phyloP scores from a whole-genome alignment of 2,329 filamentous ascomycete species.

The Fusarium sulawesiense region DNA sequence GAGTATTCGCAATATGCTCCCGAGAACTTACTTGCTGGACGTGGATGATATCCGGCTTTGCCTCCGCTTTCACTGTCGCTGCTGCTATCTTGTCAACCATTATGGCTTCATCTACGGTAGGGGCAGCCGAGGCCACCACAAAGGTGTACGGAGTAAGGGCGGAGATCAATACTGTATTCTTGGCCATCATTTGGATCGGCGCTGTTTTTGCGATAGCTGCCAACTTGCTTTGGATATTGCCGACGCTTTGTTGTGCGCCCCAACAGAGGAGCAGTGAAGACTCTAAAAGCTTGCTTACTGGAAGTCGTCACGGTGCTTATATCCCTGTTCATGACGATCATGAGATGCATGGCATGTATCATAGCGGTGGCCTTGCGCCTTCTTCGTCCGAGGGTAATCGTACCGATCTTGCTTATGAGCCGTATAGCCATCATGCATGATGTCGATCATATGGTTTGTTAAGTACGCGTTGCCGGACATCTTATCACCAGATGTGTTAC shows the following conservation, averaged over 20 bases:
- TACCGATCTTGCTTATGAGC: background rate
- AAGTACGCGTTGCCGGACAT: no score
- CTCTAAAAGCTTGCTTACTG: background rate
- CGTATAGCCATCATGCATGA: background rate
- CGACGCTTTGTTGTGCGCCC: background rate
- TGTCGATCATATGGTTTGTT: background rate
- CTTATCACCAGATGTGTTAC: no score
- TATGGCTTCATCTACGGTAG: background rate
- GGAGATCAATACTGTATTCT: background rate
- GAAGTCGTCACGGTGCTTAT: background rate
- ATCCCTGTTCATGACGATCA: background rate
- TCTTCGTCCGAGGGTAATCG: background rate
- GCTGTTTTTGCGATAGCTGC: background rate
- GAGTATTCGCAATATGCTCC: background rate
- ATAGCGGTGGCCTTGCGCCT: background rate
- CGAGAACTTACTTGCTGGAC: conserved; percentile 1
- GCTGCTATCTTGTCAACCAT: background rate
- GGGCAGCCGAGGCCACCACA: background rate
- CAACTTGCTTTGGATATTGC: background rate
- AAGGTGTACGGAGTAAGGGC: background rate
- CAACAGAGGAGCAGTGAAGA: background rate
- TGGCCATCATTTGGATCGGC: background rate
- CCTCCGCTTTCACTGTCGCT: background rate
- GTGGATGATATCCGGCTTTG: background rate
- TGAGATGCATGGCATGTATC: background rate